Base-by-base conservation (phyloP, 2,329 filamentous ascomycete species). In the Scedosporium dehoogii region DNA sequence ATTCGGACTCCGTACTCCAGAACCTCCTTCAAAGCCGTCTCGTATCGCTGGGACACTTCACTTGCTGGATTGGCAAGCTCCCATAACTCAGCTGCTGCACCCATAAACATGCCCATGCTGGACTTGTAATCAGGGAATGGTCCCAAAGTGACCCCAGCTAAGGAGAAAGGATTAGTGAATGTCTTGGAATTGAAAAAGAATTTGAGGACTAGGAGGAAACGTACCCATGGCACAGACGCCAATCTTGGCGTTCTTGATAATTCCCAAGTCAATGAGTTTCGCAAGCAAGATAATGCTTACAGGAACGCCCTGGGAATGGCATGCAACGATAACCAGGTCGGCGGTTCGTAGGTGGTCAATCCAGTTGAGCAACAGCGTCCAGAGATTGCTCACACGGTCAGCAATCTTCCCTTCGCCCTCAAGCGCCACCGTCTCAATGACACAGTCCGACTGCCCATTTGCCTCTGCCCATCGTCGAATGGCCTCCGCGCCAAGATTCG, bases 291-390 rank as follows among this genome's bases (percentile, higher is more conserved):
- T 97, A 64, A 96, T 83, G 5, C 90, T 88, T 0, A 99, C 94
- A 0, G 94, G 94, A 0, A 97, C 94, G 23, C 94, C 94, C 73
- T 99, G 94, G 2, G 91, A 96, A 73, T 99, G 94, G 64, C 92
- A 96, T 2, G 91, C 91, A n/a, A 99, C 78, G 46, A 99, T 75
- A 51, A 99, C 87, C 65, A 97, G 87, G 73, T 99, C 94, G 0
- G 94, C 92, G 61, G 83, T 84, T 60, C 90, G 86, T 38, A 99
- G 89, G 66, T 93, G 88, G 44, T 96, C 91, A 66, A 97, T 90
- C 91, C 92, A 96, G 73, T 97, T 97, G 29, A 97, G 80, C 62
- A 99, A 80, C 9, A 97, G 80, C 73, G 93, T 96, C 94, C 94
- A 99, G 6, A 99, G 77, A 46, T 96, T 90, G 64, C 96, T 90